A percentile compares a stretch with the other conserved stretches of the same genome.
Evolutionary conservation across 176 grass and related monocot species (phyloP).

Genomic region (Zoysia japonica): DNA sequence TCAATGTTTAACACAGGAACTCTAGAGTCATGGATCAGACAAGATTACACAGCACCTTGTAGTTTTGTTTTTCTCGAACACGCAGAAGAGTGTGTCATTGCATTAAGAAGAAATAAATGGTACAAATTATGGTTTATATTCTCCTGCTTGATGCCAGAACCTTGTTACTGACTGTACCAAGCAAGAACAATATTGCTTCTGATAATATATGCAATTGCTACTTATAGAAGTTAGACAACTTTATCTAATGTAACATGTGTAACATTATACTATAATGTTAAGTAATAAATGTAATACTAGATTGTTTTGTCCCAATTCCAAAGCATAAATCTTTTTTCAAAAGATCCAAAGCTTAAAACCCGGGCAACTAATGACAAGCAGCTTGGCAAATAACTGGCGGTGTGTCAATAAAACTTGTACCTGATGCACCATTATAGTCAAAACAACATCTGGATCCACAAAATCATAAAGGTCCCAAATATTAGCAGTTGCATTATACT

Average conservation of each 20-base stretch:
- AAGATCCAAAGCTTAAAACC: background rate
- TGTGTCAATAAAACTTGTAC: conserved; percentile 38
- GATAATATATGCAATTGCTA: conserved; percentile 20
- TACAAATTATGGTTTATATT: background rate
- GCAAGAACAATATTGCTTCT: background rate
- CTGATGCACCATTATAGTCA: conserved; percentile 93
- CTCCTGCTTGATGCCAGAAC: background rate
- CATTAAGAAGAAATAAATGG: background rate
- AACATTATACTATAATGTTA: background rate
- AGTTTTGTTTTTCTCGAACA: background rate
- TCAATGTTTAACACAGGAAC: conserved; percentile 25
- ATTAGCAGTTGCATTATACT: conserved; percentile 75
- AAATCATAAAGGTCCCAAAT: conserved; percentile 90
- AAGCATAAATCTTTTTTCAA: background rate
- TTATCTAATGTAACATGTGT: background rate
- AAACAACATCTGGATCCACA: conserved; percentile 85
- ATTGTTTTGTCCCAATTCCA: background rate
- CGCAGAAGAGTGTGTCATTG: background rate
- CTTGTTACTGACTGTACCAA: background rate
- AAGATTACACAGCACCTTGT: background rate
- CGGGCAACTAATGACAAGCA: conserved; percentile 13
- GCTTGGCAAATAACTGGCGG: conserved; percentile 22
- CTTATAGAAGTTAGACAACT: conserved; percentile 16
- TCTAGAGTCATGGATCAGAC: conserved; percentile 11
- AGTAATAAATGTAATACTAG: background rate